phyloP scores from a whole-genome alignment of 768 basidiomycete genomes.

The Leucocoprinus sp. region DNA sequence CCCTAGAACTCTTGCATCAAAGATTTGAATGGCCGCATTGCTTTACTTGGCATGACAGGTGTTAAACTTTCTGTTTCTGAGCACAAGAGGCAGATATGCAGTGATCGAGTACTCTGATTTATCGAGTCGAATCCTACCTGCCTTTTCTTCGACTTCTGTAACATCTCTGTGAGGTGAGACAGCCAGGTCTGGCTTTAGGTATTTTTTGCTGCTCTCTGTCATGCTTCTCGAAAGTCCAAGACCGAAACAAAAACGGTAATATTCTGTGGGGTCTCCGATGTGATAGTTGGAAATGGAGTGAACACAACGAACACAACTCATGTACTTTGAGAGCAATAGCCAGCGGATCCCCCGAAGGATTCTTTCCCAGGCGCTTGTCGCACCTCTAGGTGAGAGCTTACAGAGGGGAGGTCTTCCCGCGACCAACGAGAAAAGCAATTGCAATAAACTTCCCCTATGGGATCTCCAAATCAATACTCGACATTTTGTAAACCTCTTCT shows the following conservation, averaged over 20 bases:
- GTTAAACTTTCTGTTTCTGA: constrained; percentile 68
- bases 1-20: constrained; percentile 64
- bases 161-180: constrained; percentile 71
- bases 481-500: constrained; percentile 52
- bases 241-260: constrained; percentile 84
- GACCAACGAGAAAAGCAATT: constrained; percentile 77
- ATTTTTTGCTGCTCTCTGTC: constrained; percentile 69
- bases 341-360: constrained; percentile 66
- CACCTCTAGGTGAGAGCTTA: constrained; percentile 82
- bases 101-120: constrained; percentile 2
- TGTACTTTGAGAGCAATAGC: constrained; percentile 80
- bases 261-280: constrained; percentile 52
- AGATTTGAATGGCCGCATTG: constrained; percentile 77
- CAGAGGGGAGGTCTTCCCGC: constrained; percentile 61
- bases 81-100: constrained; percentile 84
- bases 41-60: constrained; percentile 86
- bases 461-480: constrained; percentile 56
- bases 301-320: too few relatives aligned
- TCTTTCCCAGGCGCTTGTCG: constrained; percentile 56
- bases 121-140: neutral
- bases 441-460: constrained; percentile 75
- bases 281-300: too few relatives aligned
- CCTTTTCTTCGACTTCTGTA: constrained; percentile 79
- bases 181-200: constrained; percentile 72
- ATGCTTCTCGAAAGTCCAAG: constrained; percentile 70